Conservation (phyloP, 768 basidiomycete genomes). For the Mycena sanguinolenta region DNA sequence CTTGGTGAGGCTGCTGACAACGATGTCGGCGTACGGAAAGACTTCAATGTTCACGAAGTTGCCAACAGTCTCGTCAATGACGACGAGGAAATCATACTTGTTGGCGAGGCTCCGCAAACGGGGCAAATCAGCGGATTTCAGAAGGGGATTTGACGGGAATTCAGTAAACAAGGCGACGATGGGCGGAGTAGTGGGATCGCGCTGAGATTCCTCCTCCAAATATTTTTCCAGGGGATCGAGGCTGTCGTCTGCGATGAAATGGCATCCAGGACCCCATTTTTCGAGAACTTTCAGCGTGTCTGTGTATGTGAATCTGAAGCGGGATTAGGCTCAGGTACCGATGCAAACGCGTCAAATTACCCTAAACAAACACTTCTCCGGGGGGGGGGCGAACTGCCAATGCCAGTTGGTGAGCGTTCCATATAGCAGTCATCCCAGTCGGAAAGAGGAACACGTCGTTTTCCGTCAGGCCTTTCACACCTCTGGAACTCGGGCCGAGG, state of each 20-base stretch:
- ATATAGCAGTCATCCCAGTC: constrained; percentile 95
- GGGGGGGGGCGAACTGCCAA: constrained; percentile 61
- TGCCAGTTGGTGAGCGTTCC: constrained; percentile 86
- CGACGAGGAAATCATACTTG: constrained; percentile 87
- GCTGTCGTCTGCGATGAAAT: constrained; percentile 88
- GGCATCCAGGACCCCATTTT: constrained; percentile 96
- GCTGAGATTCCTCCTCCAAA: constrained; percentile 59
- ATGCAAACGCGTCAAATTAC: constrained; percentile 58
- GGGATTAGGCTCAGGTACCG: background rate
- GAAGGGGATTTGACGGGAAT: constrained; percentile 95
- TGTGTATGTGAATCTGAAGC: constrained; percentile 88
- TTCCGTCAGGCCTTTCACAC: constrained; percentile 79
- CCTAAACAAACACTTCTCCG: constrained; percentile 96
- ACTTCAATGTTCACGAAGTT: constrained; percentile 96
- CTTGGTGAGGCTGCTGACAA: constrained; percentile 93
- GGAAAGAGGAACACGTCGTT: constrained; percentile 91
- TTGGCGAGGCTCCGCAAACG: constrained; percentile 86
- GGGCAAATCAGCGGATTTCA: constrained; percentile 85
- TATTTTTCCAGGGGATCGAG: constrained; percentile 79
- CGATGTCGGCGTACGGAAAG: constrained; percentile 87
- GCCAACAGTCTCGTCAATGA: constrained; percentile 95
- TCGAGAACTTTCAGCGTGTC: constrained; percentile 94
- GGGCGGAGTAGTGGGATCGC: constrained; percentile 64
- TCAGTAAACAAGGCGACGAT: constrained; percentile 90
- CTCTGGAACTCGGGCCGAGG: constrained; percentile 75